Evolutionary conservation across 495 filamentous ascomycete genomes (phyloP), one percentile per base, ranked within the genome.

Genomic region (Bryoglossum gracile): DNA sequence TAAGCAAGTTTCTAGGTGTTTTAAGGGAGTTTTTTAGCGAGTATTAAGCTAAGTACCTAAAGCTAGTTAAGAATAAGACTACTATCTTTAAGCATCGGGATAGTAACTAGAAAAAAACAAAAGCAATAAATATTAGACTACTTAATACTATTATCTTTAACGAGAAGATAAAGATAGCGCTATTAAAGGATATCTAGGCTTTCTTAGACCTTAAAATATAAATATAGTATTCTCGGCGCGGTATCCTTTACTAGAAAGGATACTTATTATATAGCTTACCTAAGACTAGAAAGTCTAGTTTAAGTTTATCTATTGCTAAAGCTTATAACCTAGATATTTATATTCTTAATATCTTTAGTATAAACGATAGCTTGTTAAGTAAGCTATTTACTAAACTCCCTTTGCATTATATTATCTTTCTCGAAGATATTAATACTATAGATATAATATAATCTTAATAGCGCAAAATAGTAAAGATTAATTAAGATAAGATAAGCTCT

Each of bases 111-210:
- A n/a, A n/a, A n/a, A n/a, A n/a, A n/a, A n/a, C n/a, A n/a, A n/a
- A n/a, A n/a, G n/a, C n/a, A n/a, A n/a, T n/a, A n/a, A n/a, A n/a
- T n/a, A 64, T 71, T 11, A 65, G 70, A 6, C 64, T 65, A 22
- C 58, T 75, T 2, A 64, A 70, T 21, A 73, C 71, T 5, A 64
- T 75, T 10, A 65, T 71, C 24, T 69, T 75, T 46, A 69, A 72
- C 49, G 68, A 72, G 39, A 52, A 64, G 6, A 70, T 82, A 57
- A 94, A 94, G 65, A 60, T 72, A 4, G 72, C 67, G 8, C 74
- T 94, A 22, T 64, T 94, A 3, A 59, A 68, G 24, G 88, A 95
- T 60, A 83, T 92, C 54, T 79, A 80, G 49, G 85, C 89, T 51
- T 94, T 91, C 56, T 70, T 94, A 4, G 81, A 89, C 49, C 80